Base-by-base conservation (phyloP, 2,329 filamentous ascomycete genomes). In the Huntiella abstrusa region DNA sequence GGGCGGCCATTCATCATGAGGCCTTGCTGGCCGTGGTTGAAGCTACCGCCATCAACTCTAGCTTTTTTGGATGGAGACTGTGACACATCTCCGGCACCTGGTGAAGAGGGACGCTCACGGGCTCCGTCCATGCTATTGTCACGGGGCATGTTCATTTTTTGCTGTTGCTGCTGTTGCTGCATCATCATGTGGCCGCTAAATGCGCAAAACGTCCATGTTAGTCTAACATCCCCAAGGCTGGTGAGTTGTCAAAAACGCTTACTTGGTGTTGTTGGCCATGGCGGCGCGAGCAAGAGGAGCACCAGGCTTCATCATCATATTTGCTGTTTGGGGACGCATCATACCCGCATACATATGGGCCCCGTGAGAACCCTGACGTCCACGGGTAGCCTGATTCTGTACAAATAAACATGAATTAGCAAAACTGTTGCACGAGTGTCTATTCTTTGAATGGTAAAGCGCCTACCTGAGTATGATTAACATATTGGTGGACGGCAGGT, bases 31-130 rank as follows among this genome's bases (percentile, higher is more conserved):
- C 77, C 78, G 52, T 78, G 77, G 58, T 83, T 83, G 62, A 84
- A 85, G 22, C 22, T 28, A 7, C 71, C 70, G 33, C 70, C 70
- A 55, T 75, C 74, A 51, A 94, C 73, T 48, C 87, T 82, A 49
- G 79, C 83, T 56, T 87, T 75, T 67, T 96, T 96, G 52, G 83
- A 88, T 2, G 88, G 88, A 32, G 88, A 96, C 4, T 86, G 85
- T 19, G 84, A 86, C 56, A 91, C 91, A 45, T 95, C 87, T 46
- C 77, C 79, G 34, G 80, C 80, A 43, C 78, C 77, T 5, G 88
- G 88, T 33, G 88, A 94, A 49, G 80, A 77, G 22, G 85, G 80
- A 50, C 86, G 76, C 52, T 80, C 77, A 50, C 81, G 82, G 62
- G 80, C 84, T 61, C 81, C 80, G 55, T 93, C 85, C 73, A 91